Base-by-base conservation (phyloP, 1,284 basidiomycete species). In the Austroboletus novae-zelandiae region DNA sequence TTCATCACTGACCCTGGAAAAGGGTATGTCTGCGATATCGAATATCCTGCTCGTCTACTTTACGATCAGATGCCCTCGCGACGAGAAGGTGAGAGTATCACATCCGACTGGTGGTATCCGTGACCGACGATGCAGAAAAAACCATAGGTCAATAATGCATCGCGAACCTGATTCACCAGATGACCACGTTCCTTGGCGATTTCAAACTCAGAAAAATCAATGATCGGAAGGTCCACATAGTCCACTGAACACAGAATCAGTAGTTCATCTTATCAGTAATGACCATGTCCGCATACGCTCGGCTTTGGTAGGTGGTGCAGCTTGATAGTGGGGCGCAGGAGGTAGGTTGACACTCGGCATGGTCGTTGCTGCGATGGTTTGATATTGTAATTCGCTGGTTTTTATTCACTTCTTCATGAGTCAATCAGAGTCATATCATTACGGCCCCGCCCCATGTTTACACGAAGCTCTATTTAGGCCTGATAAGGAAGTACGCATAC, bases 61-160 rank as follows among this genome's bases (percentile, higher is more conserved):
- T 15, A 10, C n/a, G 31, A 27, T 55, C 13, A 45, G 35, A 15
- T 17, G 31, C 34, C 25, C 2, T 31, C 35, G n/a, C 11, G 36
- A 40, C 31, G 25, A 23, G 15, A 37, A 9, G 18, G 4, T 4
- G 17, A 35, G 29, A n/a, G 32, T 14, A 60, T 43, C 49, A 74
- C 83, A 69, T 81, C 71, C 9, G 69, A 65, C 31, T 67, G 64
- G 0, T 66, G 70, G 41, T 77, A 76, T 7, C 82, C 81, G 55
- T 85, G 83, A 52, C 83, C 83, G 50, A 82, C 59, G 18, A 80
- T 72, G 56, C 81, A 86, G 67, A 84, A 80, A 62, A 84, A 89
- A 7, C 80, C 84, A 45, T 82, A 74, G 13, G 74, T 75, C 5
- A 72, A 67, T 71, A 89, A 76, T 0, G 85, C 86, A 50, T 81